A percentile compares a stretch with the other conserved stretches of the same genome.
These are phyloP conservation scores for Neurospora sp. DNA, from an alignment of 495 filamentous ascomycete species.

Conservation along the genomic window DNA sequence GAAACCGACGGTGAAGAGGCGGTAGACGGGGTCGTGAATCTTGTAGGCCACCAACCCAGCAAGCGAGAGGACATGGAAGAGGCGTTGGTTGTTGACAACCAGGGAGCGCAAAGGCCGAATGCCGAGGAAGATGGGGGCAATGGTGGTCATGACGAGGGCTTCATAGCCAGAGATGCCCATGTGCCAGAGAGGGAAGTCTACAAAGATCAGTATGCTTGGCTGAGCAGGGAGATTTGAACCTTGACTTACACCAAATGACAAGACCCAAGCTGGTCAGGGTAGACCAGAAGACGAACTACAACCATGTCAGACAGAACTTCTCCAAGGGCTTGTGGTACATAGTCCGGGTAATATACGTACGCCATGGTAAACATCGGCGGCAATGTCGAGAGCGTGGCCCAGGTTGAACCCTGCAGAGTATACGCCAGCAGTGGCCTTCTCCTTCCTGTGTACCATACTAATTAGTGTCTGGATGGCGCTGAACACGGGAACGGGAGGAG, in stretches of 20 bases:
- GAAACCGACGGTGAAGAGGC: conserved; percentile 73
- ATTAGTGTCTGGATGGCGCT: not conserved
- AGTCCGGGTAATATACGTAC: conserved; percentile 36
- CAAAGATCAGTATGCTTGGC: conserved; percentile 11
- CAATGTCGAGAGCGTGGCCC: conserved; percentile 65
- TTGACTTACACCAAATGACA: conserved; percentile 78
- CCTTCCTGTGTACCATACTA: conserved; percentile 50
- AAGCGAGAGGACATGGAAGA: conserved; percentile 66
- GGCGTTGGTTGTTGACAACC: conserved; percentile 55
- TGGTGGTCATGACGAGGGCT: conserved; percentile 70
- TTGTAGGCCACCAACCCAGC: conserved; percentile 71
- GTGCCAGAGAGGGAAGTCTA: conserved; percentile 97
- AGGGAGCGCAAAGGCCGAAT: conserved; percentile 58
- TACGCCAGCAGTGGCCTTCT: conserved; percentile 58
- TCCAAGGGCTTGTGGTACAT: not conserved
- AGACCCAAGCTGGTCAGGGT: conserved; percentile 81
- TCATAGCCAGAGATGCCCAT: conserved; percentile 99
- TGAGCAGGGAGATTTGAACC: not conserved
- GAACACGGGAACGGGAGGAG: not conserved
- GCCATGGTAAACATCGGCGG: conserved; percentile 86
- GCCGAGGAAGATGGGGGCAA: conserved; percentile 73
- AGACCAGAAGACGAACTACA: conserved; percentile 91
- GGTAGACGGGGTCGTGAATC: conserved; percentile 58
- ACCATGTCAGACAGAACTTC: conserved; percentile 3
- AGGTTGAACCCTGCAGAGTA: conserved; percentile 66